Evolutionary conservation across 1,139 yeast genomes (phyloP), one percentile per base, ranked within the genome.

Genomic region (Magnusiomyces suaveolens): DNA sequence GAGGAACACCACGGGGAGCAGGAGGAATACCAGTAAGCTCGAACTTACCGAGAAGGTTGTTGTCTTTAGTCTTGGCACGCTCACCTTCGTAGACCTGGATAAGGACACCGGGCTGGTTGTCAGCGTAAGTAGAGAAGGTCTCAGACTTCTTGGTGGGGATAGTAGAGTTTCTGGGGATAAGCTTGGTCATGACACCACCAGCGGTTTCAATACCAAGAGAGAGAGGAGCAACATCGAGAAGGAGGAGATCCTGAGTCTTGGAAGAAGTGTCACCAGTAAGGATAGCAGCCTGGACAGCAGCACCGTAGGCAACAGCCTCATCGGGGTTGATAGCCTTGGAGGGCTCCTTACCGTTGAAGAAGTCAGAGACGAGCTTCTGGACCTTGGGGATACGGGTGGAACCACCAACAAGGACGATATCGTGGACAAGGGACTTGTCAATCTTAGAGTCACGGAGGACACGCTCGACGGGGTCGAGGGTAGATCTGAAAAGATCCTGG

Each of bases 331-430:
- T 53, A 46, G 56, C 51, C 52, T 52, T 55, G 52, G 54, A 51
- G 23, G 54, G 56, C 56, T 55, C 56, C 83, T 92, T 92, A 77
- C 98, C 97, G 74, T 90, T 92, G 77, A 92, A 92, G 90, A 83
- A 92, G 79, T 92, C 97, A 66, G 96, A 87, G 67, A 92, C 88
- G 72, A 92, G 83, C 79, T 90, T 88, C 82, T 92, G 97, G 72
- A 90, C 87, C 83, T 89, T 89, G 81, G 97, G 97, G 80, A 90
- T 90, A 86, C 97, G 90, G 75, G 98, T 92, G 66, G 98, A 92
- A 82, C 98, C 98, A 84, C 98, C 98, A 69, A 92, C 98, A 67
- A 92, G 82, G 73, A 90, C 98, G 73, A 90, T 90, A 79, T 90
- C 97, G 75, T 90, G 84, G 69, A 92, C 94, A 67, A 80, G 80